Evolutionary conservation across 768 basidiomycete species (phyloP), one percentile per base, ranked within the genome.

Genomic region (Hemileccinum impolitum): DNA sequence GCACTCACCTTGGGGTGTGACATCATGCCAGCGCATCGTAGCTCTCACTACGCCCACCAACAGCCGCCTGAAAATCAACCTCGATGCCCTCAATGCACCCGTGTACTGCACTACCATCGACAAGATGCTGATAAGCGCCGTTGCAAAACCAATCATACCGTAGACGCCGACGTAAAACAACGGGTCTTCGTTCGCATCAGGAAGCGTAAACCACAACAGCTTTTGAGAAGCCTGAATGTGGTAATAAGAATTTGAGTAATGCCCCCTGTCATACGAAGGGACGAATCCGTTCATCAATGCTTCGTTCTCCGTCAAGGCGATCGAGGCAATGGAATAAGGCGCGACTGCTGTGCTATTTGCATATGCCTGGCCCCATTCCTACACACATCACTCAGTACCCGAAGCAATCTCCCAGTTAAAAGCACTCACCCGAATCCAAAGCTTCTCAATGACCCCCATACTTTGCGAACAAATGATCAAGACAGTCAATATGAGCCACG

Each of bases 11-110:
- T 86, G 81, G 2, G 90, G 90, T 0, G 90, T 92, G 0, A 85
- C 82, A 61, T 92, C 89, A 60, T 85, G 84, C 75, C 86, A 90
- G 46, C 90, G 76, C 76, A 93, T 90, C 6, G 91, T 91, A 8
- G 90, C 88, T 13, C 81, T 75, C 15, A 91, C 82, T 10, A 94
- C 87, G 0, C 78, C 78, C 7, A 75, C 77, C 45, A 93, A 68
- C 32, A 94, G 68, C 43, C 75, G 72, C 56, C 70, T 78, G 61
- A 72, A 76, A 30, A 72, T 56, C 3, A 60, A 54, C 35, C 66
- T 57, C 30, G 69, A 70, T 8, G 66, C 72, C 35, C 67, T 65
- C 50, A 75, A 49, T 13, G 61, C 59, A 35, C 84, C 87, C 0
- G 79, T 80, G 56, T 78, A 84, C 61, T 87, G 84, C 1, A 78